Evolutionary conservation across 2,329 filamentous ascomycete species (phyloP), one percentile per base, ranked within the genome.

Genomic region (Aspergillus floridensis): DNA sequence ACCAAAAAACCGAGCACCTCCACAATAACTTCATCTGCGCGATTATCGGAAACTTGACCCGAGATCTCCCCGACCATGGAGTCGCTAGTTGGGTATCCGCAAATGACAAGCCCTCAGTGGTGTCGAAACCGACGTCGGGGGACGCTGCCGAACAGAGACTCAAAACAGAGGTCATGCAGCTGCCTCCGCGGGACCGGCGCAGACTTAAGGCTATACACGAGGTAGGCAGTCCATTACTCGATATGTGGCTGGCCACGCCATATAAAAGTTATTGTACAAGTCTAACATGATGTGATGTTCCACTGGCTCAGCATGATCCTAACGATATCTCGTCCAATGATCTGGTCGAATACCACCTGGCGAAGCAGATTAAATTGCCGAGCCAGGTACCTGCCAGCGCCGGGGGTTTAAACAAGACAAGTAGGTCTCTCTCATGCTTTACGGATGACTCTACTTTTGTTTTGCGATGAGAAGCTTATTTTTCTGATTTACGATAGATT

Each of bases 341-440:
- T 58, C 65, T 78, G 52, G 77, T 79, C 60, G 72, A 79, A 65
- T 80, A 79, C 53, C 74, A 80, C 47, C 67, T 73, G 26, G 79
- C 78, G 10, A 78, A 79, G 59, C 76, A 78, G 58, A 80, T 81
- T 56, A 82, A 81, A 67, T 71, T 82, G 49, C 80, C 82, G 29
- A 83, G 88, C 31, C 85, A 91, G 58, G 83, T 86, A 8, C 87
- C 88, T 26, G 82, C 87, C 29, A 87, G 86, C 69, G 88, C 88
- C 24, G 88, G 86, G 29, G 89, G 89, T 21, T 82, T 93, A 49
- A 92, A 91, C 66, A 92, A 93, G 81, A 96, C 83, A 38, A 86
- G 89, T 92, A 81, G 72, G 87, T 64, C 29, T 44, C 26, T 64
- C 29, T 44, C 26, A 38, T 22, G 5, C 19, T 21, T 12, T 35